Base-by-base conservation (phyloP, 176 grass and related monocot genomes). In the Oryza glumipatula region DNA sequence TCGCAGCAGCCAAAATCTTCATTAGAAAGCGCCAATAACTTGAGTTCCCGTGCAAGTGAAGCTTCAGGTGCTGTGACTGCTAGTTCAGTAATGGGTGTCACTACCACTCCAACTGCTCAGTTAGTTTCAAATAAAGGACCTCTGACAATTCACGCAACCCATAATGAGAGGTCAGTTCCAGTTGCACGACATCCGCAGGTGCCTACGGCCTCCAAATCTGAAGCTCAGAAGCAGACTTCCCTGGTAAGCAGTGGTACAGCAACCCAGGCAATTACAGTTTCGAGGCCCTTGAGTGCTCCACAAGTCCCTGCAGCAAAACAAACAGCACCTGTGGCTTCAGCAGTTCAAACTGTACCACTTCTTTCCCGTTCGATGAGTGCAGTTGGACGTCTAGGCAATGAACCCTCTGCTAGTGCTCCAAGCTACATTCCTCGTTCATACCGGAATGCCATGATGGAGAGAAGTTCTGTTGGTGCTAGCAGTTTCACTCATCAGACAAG, bases 391-490 rank as follows among this genome's bases (percentile, higher is more conserved):
- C 89, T 94, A 68, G 90, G 84, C 58, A 95, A 78, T 83, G 94
- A 87, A 47, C 88, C 93, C 23, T 86, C 93, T 43, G 85, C 79
- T 2, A 88, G 70, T 88, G 89, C 88, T 79, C 76, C 93, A 54
- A 91, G 85, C 73, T 94, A 83, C 61, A 83, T 78, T 80, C 96
- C 96, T 23, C 84, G 81, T 51, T 92, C 93, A 68, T 99, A 99
- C 80, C 86, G 85, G 56, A 99, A 88, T 92, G 96, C 93, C n/a
- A 99, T 96, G 79, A 96, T 94, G 73, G 91, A 94, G 46, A 90
- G 83, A 83, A 64, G 65, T 82, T 84, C 89, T 67, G 73, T 58
- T 63, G 54, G 76, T 76, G 83, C 73, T 45, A 86, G 82, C 71
- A 14, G 52, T 90, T 70, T 39, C 2, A 75, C 64, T 65, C 72